Percentiles rank a stretch among this genome's conserved stretches.
Evolutionary conservation across 2,329 filamentous ascomycete genomes (phyloP).

Genomic region (Sporothrix mexicana): DNA sequence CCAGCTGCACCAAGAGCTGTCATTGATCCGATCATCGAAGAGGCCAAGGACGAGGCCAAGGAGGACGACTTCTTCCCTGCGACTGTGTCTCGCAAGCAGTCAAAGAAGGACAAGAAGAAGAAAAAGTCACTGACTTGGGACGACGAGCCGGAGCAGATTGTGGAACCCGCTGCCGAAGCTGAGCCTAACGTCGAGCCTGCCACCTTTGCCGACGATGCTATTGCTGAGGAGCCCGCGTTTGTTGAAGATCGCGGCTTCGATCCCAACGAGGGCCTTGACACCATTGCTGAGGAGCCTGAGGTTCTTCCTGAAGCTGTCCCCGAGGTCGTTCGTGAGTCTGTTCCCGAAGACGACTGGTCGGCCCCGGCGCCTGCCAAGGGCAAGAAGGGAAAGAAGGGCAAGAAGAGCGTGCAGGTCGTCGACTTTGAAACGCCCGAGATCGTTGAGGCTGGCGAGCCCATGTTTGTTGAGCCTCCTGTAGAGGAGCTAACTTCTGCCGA

Average conservation of each 20-base stretch:
- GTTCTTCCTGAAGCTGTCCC: background rate
- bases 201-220: conserved; percentile 4
- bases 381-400: conserved; percentile 31
- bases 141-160: conserved; percentile 15
- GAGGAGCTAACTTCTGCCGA: background rate
- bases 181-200: background rate
- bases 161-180: background rate
- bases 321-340: no score
- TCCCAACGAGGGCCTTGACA: background rate
- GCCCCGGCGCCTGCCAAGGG: conserved; percentile 16
- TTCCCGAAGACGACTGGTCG: conserved; percentile 15
- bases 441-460: background rate
- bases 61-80: background rate
- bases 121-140: conserved; percentile 27
- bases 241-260: conserved; percentile 1
- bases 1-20: background rate
- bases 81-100: conserved; percentile 26
- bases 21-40: background rate
- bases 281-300: conserved; percentile 23
- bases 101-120: conserved; percentile 34
- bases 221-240: background rate
- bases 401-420: conserved; percentile 23
- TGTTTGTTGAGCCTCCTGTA: background rate
- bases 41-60: background rate
- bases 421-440: background rate